Base-by-base conservation (phyloP, 2,329 filamentous ascomycete species). In the Coleophoma crateriformis region DNA sequence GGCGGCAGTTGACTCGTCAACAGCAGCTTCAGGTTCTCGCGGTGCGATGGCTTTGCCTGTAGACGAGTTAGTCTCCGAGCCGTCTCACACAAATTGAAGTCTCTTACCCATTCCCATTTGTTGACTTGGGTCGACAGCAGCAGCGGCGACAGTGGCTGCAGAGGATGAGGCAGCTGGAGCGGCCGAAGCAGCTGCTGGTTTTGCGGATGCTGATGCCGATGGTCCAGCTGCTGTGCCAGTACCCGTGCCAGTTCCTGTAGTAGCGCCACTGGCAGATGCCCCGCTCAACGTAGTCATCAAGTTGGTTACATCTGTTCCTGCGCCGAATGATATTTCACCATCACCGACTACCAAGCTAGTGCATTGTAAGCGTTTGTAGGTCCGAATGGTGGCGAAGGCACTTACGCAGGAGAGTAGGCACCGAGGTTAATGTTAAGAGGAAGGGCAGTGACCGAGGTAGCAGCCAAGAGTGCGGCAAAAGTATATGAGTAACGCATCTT, bases 391-490 rank as follows among this genome's bases (percentile, higher is more conserved):
- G 14, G 12, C 32, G 41, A 27, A 27, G n/a, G 41, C 14, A 33
- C 41, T 22, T 32, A 44, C 41, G 73, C 73, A 45, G 73, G 73
- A 40, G 73, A 76, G 60, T 75, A 76, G 33, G 73, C 72, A 47
- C 73, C 73, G 47, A 76, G 67, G 64, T 75, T 75, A 70, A 76
- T 75, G 68, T 75, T 76, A 46, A 76, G 70, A 27, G 73, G 72
- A 43, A 73, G 63, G 50, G 69, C 68, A 46, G 63, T 58, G 57
- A 68, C 62, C 15, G 58, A 50, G 51, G 49, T 48, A 20, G 57
- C 52, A 45, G 57, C 52, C 15, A 56, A 32, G 32, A 59, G 49
- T 33, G 52, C 50, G 32, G 48, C 33, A 44, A 55, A 34, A 38
- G 47, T 47, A 34, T 44, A 54, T 44, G 49, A 49, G 51, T 56